Conservation (phyloP, 805 yeast species). For the Kuraishia ogatae region DNA sequence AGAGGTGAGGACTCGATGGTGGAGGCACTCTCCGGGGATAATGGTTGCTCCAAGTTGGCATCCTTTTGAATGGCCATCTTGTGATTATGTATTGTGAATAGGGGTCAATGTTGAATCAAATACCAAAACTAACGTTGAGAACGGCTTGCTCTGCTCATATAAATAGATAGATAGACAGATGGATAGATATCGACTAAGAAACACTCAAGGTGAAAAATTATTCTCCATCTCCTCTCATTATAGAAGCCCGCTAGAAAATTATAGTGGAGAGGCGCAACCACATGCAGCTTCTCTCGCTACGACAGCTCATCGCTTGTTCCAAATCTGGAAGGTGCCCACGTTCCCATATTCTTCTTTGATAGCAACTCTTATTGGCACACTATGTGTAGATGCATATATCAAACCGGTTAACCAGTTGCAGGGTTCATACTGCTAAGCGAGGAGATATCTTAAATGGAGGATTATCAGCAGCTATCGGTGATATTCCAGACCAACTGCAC, state of each 20-base stretch:
- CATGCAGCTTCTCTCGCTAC: background rate
- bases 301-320: background rate
- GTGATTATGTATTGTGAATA: background rate
- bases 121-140: background rate
- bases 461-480: too few species aligned
- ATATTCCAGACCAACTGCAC: too few species aligned
- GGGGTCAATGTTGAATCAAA: too few species aligned
- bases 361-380: background rate
- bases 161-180: background rate
- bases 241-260: background rate
- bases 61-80: conserved; percentile 33
- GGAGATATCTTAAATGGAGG: too few species aligned
- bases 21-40: conserved; percentile 42
- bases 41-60: conserved; percentile 44
- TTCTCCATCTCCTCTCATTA: background rate
- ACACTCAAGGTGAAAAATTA: background rate
- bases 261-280: background rate
- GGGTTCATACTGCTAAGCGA: too few species aligned
- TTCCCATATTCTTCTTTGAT: background rate
- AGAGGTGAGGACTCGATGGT: conserved; percentile 40
- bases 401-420: too few species aligned
- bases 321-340: background rate
- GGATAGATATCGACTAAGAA: too few species aligned
- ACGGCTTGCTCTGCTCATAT: background rate
- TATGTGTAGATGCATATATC: background rate